Conservation (phyloP, 2,329 filamentous ascomycete species). For the Penicillium glabrum region DNA sequence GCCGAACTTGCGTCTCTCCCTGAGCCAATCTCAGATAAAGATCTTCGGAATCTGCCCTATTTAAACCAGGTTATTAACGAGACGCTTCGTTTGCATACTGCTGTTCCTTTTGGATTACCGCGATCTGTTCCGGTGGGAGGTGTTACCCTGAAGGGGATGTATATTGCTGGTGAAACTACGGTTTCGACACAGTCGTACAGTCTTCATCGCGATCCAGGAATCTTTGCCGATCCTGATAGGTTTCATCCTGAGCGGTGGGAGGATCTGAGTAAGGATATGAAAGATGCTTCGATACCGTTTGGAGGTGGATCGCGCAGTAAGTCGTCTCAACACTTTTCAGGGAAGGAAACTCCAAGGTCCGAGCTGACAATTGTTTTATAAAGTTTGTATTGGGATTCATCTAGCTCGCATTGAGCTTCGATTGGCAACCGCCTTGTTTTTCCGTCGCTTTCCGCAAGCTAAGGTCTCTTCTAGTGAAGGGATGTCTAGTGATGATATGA, state of each 20-base stretch:
- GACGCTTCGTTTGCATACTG: slow-evolving; percentile 41
- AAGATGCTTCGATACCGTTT: slow-evolving; percentile 66
- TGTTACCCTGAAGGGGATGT: slow-evolving; percentile 41
- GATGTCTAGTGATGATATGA: slow-evolving; percentile 42
- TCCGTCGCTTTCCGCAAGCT: slow-evolving; percentile 36
- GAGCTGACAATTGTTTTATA: not conserved
- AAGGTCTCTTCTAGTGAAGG: slow-evolving; percentile 20
- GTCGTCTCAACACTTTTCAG: slow-evolving; percentile 1
- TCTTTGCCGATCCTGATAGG: slow-evolving; percentile 51
- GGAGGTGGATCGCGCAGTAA: slow-evolving; percentile 62
- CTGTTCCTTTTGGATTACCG: slow-evolving; percentile 34
- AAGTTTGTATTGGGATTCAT: slow-evolving; percentile 66
- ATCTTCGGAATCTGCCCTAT: slow-evolving; percentile 45
- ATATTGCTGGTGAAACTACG: slow-evolving; percentile 53
- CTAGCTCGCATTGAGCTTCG: slow-evolving; percentile 62
- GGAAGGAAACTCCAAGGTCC: not conserved
- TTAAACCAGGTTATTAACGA: slow-evolving; percentile 33
- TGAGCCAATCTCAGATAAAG: slow-evolving; percentile 27
- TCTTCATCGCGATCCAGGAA: slow-evolving; percentile 54
- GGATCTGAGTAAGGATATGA: slow-evolving; percentile 38
- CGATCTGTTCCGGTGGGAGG: slow-evolving; percentile 41
- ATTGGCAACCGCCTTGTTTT: slow-evolving; percentile 53
- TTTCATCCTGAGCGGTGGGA: slow-evolving; percentile 31
- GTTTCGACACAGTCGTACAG: slow-evolving; percentile 56
- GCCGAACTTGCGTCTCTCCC: slow-evolving; percentile 20